Conservation (phyloP, 1,284 basidiomycete species). For the Cutaneotrichosporon spelunceum region DNA sequence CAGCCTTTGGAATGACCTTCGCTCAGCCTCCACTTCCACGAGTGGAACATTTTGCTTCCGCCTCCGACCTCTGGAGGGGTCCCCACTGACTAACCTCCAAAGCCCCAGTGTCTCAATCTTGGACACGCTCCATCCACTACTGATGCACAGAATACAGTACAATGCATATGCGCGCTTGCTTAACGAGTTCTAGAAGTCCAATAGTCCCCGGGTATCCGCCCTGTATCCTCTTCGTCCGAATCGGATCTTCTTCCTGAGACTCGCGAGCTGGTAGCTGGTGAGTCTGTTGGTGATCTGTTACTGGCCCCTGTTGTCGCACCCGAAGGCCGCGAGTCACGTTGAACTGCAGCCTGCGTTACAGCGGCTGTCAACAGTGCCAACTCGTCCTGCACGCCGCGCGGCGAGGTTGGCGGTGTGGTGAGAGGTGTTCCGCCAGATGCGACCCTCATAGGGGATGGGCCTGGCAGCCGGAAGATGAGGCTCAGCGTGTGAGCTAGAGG, state of each 20-base stretch:
- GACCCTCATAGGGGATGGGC: slow-evolving; percentile 27
- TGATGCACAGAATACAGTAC: slow-evolving; percentile 11
- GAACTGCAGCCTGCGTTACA: not conserved
- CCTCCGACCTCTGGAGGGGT: not conserved
- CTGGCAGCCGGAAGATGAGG: slow-evolving; percentile 35
- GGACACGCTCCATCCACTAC: no score
- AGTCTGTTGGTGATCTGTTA: not conserved
- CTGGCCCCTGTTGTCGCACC: not conserved
- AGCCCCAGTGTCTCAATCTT: no score
- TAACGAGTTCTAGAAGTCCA: slow-evolving; percentile 26
- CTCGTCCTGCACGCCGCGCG: slow-evolving; percentile 3
- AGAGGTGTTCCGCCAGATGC: slow-evolving; percentile 38
- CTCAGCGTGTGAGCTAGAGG: slow-evolving; percentile 31
- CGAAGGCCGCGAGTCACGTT: not conserved
- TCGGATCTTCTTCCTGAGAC: not conserved
- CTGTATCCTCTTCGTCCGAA: not conserved
- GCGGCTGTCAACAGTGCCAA: slow-evolving; percentile 8
- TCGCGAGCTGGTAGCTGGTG: not conserved
- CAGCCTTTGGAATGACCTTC: not conserved
- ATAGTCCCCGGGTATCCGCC: slow-evolving; percentile 26
- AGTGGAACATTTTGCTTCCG: slow-evolving; percentile 8
- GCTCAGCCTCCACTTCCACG: not conserved
- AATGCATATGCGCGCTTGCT: slow-evolving; percentile 16
- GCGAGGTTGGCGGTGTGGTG: slow-evolving; percentile 25
- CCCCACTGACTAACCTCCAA: no score